Conservation (phyloP, 768 basidiomycete genomes). For the Hypholoma sublateritium region DNA sequence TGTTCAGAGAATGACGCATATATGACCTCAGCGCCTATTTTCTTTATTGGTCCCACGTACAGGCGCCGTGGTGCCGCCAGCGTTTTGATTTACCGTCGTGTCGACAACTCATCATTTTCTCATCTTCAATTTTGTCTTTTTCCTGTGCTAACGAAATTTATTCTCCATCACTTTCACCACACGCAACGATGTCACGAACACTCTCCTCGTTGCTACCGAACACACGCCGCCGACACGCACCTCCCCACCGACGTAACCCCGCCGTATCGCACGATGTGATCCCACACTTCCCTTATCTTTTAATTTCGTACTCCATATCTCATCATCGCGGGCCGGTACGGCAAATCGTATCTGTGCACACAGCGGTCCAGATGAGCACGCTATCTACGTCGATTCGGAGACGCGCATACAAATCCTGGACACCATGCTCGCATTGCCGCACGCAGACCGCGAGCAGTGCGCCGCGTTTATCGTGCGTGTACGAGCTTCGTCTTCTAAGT, state of each 20-base stretch:
- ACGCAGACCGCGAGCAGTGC: conserved; percentile 83
- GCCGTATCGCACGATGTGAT: background rate
- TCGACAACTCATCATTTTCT: background rate
- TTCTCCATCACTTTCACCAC: background rate
- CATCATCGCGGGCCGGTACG: too few species aligned
- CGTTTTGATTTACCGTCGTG: background rate
- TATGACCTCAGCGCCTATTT: conserved; percentile 2
- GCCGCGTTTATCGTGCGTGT: conserved; percentile 81
- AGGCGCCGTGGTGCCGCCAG: background rate
- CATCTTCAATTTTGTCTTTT: background rate
- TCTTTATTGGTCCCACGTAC: background rate
- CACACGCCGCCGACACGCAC: background rate
- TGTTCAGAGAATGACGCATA: background rate
- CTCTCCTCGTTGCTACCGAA: background rate
- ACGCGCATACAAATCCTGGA: conserved; percentile 87
- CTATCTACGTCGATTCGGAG: conserved; percentile 73
- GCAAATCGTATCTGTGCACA: background rate
- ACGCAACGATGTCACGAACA: background rate
- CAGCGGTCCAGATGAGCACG: conserved; percentile 56
- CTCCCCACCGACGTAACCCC: background rate
- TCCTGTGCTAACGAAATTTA: background rate
- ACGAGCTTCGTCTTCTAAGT: background rate
- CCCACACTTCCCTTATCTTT: background rate
- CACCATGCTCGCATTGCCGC: conserved; percentile 72
- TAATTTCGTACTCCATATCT: background rate